Base-by-base conservation (phyloP, 345 rosid species). In the Corchorus olitorius region DNA sequence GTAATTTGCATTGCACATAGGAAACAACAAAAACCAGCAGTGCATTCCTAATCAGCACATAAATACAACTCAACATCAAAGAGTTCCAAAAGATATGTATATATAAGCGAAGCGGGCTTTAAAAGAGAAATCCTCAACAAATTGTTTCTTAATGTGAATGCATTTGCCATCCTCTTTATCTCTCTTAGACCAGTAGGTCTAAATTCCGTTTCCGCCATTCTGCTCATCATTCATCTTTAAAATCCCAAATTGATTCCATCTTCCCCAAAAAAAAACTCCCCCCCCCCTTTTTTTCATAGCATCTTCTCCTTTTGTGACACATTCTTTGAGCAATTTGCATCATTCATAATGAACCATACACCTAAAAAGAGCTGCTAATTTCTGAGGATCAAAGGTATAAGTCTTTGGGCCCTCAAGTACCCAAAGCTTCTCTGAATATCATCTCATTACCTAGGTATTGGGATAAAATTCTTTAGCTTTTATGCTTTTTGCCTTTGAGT, bases 311-410 rank as follows among this genome's bases (percentile, higher is more conserved):
- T 46, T 46, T 6, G 8, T 33, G 39, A 6, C 58, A 17, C n/a
- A 60, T 15, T 60, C 46, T 46, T 66, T 46, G 54, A 67, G 55
- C 54, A 67, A 67, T 22, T 48, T n/a, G 3, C 71, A 66, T 46
- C 10, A 22, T 46, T 46, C 34, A 3, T 14, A 22, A 66, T 67
- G 50, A 46, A 46, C 50, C 27, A 11, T 65, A 46, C 11, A 46
- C 72, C 72, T 55, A n/a, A 19, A 55, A 55, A n/a, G 12, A 55
- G 0, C 12, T 55, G 60, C 19, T 55, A 55, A n/a, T 55, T 55
- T 55, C 9, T 11, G 60, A 55, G 33, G 60, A 55, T 55, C 8
- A 55, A 55, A 55, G 27, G n/a, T 55, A 15, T 52, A 55, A n/a
- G 60, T 15, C 54, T 50, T 14, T 50, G 60, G 60, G n/a, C 27